Evolutionary conservation across 164 flowering plant genomes (phyloP), one percentile per base, ranked within the genome.

Genomic region (Stephania yunnanensis): DNA sequence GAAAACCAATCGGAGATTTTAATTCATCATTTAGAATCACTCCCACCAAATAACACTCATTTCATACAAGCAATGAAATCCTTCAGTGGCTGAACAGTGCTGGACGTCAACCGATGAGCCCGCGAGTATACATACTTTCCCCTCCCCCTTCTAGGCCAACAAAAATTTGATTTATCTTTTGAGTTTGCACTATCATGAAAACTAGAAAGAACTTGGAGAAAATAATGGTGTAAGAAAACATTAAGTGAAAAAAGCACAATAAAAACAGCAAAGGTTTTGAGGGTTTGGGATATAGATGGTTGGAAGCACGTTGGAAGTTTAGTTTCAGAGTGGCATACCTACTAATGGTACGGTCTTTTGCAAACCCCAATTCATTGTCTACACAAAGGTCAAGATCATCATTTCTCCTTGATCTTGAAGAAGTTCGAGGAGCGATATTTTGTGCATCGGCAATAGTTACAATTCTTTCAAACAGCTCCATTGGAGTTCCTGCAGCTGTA

Each of bases 271-370:
- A 65, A 9, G 42, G 42, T 36, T 36, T 36, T 36, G 68, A 65
- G 68, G 68, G 29, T 7, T 15, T 19, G 30, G 44, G 42, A 36
- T 42, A 15, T 46, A 69, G 17, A 15, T 36, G 7, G 46, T 6
- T 25, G 66, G 66, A 69, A 64, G 8, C 68, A 31, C 22, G 5
- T 45, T 15, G 13, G 12, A 52, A 20, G 22, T 6, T 44, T 48
- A 53, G 73, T 30, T 7, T 55, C 64, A 3, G 48, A 45, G 36
- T 19, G 75, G 4, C 85, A 67, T 88, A 95, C 99, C 99, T 88
- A 72, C 99, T 95, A 80, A 95, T 88, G 72, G 98, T 93, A 68
- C 99, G 94, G 72, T 93, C 99, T 85, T 95, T 95, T 46, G 97
- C 97, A 78, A 95, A 95, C 72, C 98, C 99, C 82, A 93, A 74